Conservation (phyloP, 345 rosid genomes). For the Gynandropsis gynandra region DNA sequence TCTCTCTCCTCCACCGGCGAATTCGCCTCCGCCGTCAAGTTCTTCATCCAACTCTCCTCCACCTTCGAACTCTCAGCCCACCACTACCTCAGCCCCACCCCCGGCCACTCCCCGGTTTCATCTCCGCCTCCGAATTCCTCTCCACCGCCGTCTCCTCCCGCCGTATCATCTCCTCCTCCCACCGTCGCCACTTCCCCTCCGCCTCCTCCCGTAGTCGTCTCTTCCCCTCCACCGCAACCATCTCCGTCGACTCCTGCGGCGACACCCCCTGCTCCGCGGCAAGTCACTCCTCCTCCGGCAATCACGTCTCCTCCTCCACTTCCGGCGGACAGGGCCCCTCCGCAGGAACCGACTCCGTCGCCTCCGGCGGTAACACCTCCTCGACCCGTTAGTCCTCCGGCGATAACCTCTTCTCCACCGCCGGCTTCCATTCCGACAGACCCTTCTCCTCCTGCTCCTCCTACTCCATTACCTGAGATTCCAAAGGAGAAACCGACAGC, state of each 20-base stretch:
- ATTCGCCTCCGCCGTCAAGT: conserved; percentile 28
- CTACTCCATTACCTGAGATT: conserved; percentile 51
- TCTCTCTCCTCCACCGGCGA: conserved; percentile 32
- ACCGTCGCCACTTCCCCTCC: conserved; percentile 41
- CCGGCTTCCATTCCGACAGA: conserved; percentile 36
- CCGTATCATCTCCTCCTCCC: conserved; percentile 42
- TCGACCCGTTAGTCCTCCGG: conserved; percentile 32
- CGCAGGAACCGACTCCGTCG: conserved; percentile 36
- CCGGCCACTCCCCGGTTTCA: conserved; percentile 40
- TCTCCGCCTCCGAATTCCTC: conserved; percentile 36
- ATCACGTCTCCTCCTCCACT: conserved; percentile 28
- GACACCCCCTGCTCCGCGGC: conserved; percentile 53
- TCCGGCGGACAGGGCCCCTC: too few species aligned
- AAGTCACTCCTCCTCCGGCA: conserved; percentile 32
- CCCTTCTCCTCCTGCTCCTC: conserved; percentile 41
- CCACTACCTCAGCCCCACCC: conserved; percentile 42
- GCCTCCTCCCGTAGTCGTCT: conserved; percentile 23
- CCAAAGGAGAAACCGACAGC: conserved; percentile 82
- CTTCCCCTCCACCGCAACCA: conserved; percentile 31
- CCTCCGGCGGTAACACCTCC: conserved; percentile 38
- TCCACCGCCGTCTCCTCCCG: too few species aligned
- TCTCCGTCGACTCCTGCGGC: conserved; percentile 41
- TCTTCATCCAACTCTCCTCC: conserved; percentile 40
- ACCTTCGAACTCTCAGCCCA: conserved; percentile 33
- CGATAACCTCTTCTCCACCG: conserved; percentile 42